Base-by-base conservation (phyloP, 805 yeast genomes). In the Candida vaughaniae region DNA sequence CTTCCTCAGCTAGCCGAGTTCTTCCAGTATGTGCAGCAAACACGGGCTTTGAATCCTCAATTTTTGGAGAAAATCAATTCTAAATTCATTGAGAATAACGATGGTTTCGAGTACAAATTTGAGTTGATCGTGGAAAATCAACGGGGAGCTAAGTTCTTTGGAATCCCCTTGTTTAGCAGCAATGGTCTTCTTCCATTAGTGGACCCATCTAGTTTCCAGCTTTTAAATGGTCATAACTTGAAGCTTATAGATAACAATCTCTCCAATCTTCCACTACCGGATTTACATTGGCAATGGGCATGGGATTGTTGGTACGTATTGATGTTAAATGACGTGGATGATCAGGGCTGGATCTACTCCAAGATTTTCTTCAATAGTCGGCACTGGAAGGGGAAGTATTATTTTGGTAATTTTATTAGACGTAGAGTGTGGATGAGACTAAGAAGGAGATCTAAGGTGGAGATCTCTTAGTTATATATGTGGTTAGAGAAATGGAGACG, bases 301-400 rank as follows among this genome's bases (percentile, higher is more conserved):
- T 82, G 89, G 88, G 67, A 67, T 10, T 64, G 69, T 37, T 85
- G 95, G 95, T 81, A 78, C 48, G 81, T 83, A 2, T 69, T 81
- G 41, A 82, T 86, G 91, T 56, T 68, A 29, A 62, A 65, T 27
- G 88, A 84, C 51, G 83, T 78, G 15, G 95, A 85, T 55, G 90
- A 84, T 49, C 85, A 82, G 51, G 95, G 95, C n/a, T 85, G 95
- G 95, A 55, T 71, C 22, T 86, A 85, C 51, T 69, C 84, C 39
- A 64, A 75, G 59, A 47, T 69, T 16, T 74, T 80, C 42, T 73
- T 73, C 49, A 55, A 62, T 7, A 60, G 74, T 15, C 52, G 56
- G 31, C 46, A 51, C 28, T 85, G 95, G 95, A 77, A 78, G 48
- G 86, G 85, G 3, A 76, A 73, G 49, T 66, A 71, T 31, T 66